Base-by-base conservation (phyloP, 805 yeast species). In the Starmerella potacharoeniae region DNA sequence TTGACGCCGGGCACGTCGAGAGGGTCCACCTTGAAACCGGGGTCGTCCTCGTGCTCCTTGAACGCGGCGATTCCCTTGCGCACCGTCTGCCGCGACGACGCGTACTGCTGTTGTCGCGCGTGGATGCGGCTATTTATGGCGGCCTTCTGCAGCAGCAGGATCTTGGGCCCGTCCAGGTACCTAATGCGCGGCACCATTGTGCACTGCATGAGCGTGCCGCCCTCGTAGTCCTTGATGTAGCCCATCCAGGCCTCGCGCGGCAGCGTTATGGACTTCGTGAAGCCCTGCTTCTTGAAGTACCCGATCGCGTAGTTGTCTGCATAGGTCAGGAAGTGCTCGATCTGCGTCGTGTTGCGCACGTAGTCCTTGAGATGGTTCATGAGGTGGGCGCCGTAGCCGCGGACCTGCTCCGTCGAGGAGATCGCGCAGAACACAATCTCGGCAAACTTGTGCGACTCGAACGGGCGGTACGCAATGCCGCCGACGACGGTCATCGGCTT, bases 221-320 rank as follows among this genome's bases (percentile, higher is more conserved):
- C 99, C 71, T 93, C 99, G 70, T 93, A 93, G 73, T 93, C 98
- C 69, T 93, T 93, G 66, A 93, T 93, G 69, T 93, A 93, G 3
- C 99, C 99, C 93, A 88, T 87, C 99, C 99, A 93, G 36, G 83
- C 77, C 51, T 80, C 79, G 60, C 83, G 84, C 39, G 91, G 93
- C 55, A 93, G 76, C 7, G 96, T 78, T 40, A 93, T 86, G 58
- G 91, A 97, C 68, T 93, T 93, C 16, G 97, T 90, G 70, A 93
- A 93, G 0, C 99, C 99, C 71, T 93, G 99, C 66, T 93, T 93
- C 65, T 91, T 91, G 76, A 93, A 93, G 69, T 91, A 93, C 2
- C 99, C 99, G 69, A 93, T 91, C 55, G 99, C 99, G 69, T 93
- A 93, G 71, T 93, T 93, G 74, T 93, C 99, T 4, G 99, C 99